Evolutionary conservation across 306 rosid species (phyloP).

Genomic region (Vicia villosa): DNA sequence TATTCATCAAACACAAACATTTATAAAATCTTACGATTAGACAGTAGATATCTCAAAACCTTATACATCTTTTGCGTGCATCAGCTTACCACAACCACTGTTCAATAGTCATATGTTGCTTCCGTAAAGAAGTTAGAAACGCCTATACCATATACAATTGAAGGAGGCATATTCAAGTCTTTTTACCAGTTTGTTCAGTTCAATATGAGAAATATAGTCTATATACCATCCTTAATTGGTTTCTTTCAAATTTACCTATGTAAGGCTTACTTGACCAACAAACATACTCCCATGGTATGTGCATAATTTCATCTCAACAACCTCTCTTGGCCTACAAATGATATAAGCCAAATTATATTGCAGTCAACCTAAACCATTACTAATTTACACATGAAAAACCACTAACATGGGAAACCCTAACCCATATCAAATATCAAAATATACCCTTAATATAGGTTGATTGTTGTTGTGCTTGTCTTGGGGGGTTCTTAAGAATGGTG

Average conservation of each 20-base stretch:
- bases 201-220: not conserved
- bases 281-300: not conserved
- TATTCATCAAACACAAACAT: not conserved
- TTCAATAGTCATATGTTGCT: not conserved
- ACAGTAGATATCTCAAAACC: not conserved
- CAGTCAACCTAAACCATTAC: not conserved
- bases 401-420: constrained; percentile 1
- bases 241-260: not conserved
- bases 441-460: not conserved
- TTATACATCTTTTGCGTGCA: not conserved
- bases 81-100: not conserved
- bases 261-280: not conserved
- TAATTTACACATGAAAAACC: not conserved
- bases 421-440: not conserved
- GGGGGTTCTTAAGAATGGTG: not conserved
- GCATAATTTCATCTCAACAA: not conserved
- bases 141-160: not conserved
- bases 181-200: not conserved
- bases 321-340: not conserved
- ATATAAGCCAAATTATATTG: not conserved
- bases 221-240: not conserved
- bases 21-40: not conserved
- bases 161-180: not conserved
- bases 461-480: not conserved
- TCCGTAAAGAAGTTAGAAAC: not conserved